A percentile compares a stretch with the other conserved stretches of the same genome.
Evolutionary conservation across 176 grass and related monocot genomes (phyloP).

Genomic region (Oryza meyeriana): DNA sequence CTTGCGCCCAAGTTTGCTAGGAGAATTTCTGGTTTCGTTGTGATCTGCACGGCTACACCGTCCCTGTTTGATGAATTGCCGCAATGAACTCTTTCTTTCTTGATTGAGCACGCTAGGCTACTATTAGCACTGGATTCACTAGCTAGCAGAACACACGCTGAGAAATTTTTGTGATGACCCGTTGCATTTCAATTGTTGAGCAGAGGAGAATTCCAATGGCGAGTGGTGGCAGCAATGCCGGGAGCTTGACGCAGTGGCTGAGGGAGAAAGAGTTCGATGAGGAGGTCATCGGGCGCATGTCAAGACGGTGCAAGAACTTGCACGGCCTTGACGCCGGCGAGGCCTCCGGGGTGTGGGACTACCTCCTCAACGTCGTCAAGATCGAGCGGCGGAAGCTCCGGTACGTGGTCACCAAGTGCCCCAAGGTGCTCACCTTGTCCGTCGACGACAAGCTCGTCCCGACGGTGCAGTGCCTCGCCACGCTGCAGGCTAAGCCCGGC

Average conservation of each 20-base stretch:
- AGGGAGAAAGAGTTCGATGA: slow-evolving; percentile 82
- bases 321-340: slow-evolving; percentile 45
- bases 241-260: slow-evolving; percentile 57
- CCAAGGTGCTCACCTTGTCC: slow-evolving; percentile 79
- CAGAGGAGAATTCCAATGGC: slow-evolving; percentile 30
- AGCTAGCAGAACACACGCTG: not conserved
- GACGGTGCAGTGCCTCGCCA: slow-evolving; percentile 83
- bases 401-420: slow-evolving; percentile 75
- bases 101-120: not conserved
- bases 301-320: slow-evolving; percentile 66
- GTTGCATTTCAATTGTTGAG: not conserved
- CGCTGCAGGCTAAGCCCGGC: slow-evolving; percentile 66
- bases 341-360: slow-evolving; percentile 74
- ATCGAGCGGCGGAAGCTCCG: slow-evolving; percentile 82
- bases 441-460: slow-evolving; percentile 71
- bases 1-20: not conserved
- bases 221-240: slow-evolving; percentile 20
- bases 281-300: slow-evolving; percentile 51
- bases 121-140: too few species aligned
- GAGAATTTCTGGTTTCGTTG: not conserved
- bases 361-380: slow-evolving; percentile 55
- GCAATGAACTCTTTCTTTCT: not conserved
- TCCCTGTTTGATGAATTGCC: not conserved
- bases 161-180: not conserved
- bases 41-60: not conserved